Base-by-base conservation (phyloP, 352 stramenopile genomes). In the Phytophthora tentaculata region DNA sequence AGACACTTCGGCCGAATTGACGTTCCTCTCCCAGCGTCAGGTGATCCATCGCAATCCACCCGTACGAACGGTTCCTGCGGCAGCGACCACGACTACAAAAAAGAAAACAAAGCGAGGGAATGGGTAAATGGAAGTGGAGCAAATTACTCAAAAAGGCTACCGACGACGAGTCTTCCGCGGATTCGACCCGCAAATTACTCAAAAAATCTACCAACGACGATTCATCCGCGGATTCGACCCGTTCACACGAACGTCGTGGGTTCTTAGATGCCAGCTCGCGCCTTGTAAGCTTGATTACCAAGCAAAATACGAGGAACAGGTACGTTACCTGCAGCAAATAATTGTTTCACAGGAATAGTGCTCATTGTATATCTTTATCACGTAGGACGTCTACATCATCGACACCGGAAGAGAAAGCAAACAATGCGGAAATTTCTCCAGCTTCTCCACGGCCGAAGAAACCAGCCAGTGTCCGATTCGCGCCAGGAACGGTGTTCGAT, bases 21-120 rank as follows among this genome's bases (percentile, higher is more conserved):
- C 77, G 13, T 90, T 88, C 50, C 83, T 95, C 44, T 93, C 86
- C 1, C 86, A 95, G 57, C 78, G 84, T 8, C 86, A 93, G 63
- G 86, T 95, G 5, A 82, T 95, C 19, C 81, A 92, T 56, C 81
- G 85, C 3, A 81, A 93, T 52, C 83, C 84, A 23, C 84, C 84
- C 3, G 84, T 86, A 16, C 67, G 72, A 64, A 23, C 64, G 9
- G 76, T 82, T 10, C 54, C 58, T 32, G 64, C 61, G 5, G 57
- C 59, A 23, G 48, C 39, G 16, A 53, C 43, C 13, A 70, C 58
- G 14, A 54, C 54, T 35, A 41, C 35, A n/a, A 59, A 55, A 49
- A 77, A 77, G 57, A 80, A 71, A n/a, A 73, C 53, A 16, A 79
- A 77, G 32, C 56, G 50, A 4, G 72, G 73, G 41, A n/a, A n/a